Percentiles rank a stretch among this genome's conserved stretches.
Conservation (phyloP, 225 moss, liverwort and hornwort species). For the Antitrichia curtipendula region DNA sequence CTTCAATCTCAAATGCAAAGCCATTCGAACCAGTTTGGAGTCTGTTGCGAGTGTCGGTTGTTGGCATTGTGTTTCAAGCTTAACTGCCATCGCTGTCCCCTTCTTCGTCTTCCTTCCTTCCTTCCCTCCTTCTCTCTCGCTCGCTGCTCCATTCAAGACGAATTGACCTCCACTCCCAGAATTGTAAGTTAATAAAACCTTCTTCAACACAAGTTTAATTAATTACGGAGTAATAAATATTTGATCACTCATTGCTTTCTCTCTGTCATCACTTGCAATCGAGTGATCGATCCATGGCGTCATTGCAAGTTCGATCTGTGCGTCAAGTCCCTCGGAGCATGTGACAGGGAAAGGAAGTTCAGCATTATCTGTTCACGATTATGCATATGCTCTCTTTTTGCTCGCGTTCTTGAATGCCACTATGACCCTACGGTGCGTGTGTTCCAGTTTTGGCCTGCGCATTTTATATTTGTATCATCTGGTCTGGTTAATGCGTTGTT, state of each 20-base stretch:
- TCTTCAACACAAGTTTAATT: not conserved
- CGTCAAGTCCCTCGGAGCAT: not conserved
- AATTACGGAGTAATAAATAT: too few relatives aligned
- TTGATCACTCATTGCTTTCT: not conserved
- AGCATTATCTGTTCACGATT: not conserved
- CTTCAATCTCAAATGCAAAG: not conserved
- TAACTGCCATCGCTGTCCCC: slow-evolving; percentile 3
- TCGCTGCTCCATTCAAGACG: not conserved
- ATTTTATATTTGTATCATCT: not conserved
- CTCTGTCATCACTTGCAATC: not conserved
- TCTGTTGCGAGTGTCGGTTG: slow-evolving; percentile 15
- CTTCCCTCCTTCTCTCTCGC: not conserved
- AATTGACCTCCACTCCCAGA: not conserved
- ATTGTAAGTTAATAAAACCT: not conserved
- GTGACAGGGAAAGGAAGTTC: not conserved
- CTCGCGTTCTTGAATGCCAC: not conserved
- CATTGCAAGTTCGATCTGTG: not conserved
- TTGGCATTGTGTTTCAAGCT: not conserved
- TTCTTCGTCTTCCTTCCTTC: not conserved
- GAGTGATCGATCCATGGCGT: not conserved
- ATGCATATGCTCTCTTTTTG: not conserved
- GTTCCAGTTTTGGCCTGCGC: not conserved
- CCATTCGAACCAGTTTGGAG: not conserved
- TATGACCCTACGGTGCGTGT: not conserved
- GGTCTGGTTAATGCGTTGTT: not conserved